Evolutionary conservation across 352 stramenopile species (phyloP).

Genomic region (Phytophthora ramorum): DNA sequence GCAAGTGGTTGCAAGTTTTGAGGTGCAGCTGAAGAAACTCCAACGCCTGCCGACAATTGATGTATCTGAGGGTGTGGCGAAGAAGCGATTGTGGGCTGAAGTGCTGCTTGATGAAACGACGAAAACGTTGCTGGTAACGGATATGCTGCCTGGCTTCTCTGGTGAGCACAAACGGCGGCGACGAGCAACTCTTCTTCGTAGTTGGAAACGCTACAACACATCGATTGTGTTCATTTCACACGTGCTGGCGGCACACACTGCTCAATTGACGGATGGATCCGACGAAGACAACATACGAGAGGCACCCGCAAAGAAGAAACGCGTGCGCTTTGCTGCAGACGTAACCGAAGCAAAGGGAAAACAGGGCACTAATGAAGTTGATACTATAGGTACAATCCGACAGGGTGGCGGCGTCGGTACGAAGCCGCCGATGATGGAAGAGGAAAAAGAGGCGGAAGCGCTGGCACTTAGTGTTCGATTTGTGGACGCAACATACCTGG

Average conservation of each 20-base stretch:
- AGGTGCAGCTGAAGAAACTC: constrained; percentile 83
- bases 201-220: constrained; percentile 83
- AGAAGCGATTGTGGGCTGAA: constrained; percentile 79
- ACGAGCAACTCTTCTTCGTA: constrained; percentile 70
- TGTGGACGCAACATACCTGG: constrained; percentile 56
- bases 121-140: constrained; percentile 82
- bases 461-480: constrained; percentile 54
- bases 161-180: constrained; percentile 73
- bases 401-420: constrained; percentile 1
- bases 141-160: constrained; percentile 80
- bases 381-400: neutral
- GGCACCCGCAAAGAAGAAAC: constrained; percentile 54
- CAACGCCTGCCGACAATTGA: constrained; percentile 84
- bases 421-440: constrained; percentile 5
- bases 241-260: constrained; percentile 40
- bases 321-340: constrained; percentile 64
- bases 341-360: constrained; percentile 28
- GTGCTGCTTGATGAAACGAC: constrained; percentile 81
- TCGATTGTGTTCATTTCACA: constrained; percentile 74
- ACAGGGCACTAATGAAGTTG: constrained; percentile 1
- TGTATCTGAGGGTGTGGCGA: constrained; percentile 63
- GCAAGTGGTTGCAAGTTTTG: constrained; percentile 73
- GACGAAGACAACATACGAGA: constrained; percentile 28
- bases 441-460: constrained; percentile 35
- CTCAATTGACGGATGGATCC: constrained; percentile 16